Base-by-base conservation (phyloP, 2,329 filamentous ascomycete species). In the Tolypocladium ovalisporum region DNA sequence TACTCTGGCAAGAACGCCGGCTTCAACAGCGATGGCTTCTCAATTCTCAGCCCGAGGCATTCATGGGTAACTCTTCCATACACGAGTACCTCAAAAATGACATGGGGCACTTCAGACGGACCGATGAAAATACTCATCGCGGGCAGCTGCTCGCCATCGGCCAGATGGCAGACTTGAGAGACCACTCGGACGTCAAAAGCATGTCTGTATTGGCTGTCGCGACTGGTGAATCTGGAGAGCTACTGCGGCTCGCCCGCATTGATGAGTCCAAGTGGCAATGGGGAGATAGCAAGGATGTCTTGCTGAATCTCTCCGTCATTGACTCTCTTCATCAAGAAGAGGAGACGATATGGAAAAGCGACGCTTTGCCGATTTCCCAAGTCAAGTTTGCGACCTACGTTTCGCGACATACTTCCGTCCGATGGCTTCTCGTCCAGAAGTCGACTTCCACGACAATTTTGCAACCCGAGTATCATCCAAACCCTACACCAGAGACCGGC, bases 171-270 rank as follows among this genome's bases (percentile, higher is more conserved):
- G 73, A 82, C 61, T 59, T 70, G 22, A 73, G 70, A 42, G 57
- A 68, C 22, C 62, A 65, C 3, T 63, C 57, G 34, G 65, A 56
- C 36, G 52, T 62, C 36, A 61, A 57, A 1, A 67, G 65, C 19
- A 68, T 68, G 15, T 69, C 73, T 1, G 68, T 73, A 62, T 73
- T 78, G 59, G 81, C 74, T 60, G 78, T 72, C 64, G 77, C 73
- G 6, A 73, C 78, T 2, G 86, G 86, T n/a, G 75, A 78, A 54
- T 78, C 76, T 17, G 81, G 83, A 1, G 80, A 85, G 61, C 70
- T 81, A 1, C 70, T 90, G 12, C 80, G 81, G 2, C 65, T 90
- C 2, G 68, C 78, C 5, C 73, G 75, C 8, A 67, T 86, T 4
- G 72, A 75, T 4, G 67, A 76, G 27, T 77, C 82, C 53, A 73